Conservation (phyloP, 164 flowering plant species). For the Liriodendron chinense region DNA sequence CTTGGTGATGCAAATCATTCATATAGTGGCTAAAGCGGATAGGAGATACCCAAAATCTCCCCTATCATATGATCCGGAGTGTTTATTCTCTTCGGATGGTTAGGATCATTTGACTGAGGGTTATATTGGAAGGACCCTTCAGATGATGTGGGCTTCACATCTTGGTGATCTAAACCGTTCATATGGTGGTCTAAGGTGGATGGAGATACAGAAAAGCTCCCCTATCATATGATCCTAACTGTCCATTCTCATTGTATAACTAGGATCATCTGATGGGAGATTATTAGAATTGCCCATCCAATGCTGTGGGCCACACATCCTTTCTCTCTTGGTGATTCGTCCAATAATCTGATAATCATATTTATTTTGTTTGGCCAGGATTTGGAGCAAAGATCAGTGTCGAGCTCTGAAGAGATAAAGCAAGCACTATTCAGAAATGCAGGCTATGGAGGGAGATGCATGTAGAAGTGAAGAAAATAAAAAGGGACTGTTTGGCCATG, state of each 20-base stretch:
- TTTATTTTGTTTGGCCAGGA: slow-evolving; percentile 32
- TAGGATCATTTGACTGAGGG: neutral
- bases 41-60: neutral
- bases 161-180: neutral
- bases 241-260: neutral
- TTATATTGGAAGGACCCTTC: neutral
- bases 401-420: slow-evolving; percentile 69
- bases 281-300: neutral
- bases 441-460: slow-evolving; percentile 85
- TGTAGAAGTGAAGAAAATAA: slow-evolving; percentile 24
- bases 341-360: neutral
- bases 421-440: slow-evolving; percentile 77
- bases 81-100: neutral
- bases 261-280: neutral
- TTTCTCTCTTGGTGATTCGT: neutral
- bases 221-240: neutral
- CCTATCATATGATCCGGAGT: neutral
- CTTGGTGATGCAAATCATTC: neutral
- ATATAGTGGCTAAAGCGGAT: neutral
- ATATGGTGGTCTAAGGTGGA: neutral
- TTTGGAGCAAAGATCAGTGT: slow-evolving; percentile 40
- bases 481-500: neutral
- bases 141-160: neutral
- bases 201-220: neutral
- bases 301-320: neutral